These are phyloP conservation scores for Thecamonas trahens DNA, from an alignment of 78 protist species.

Conservation along the genomic window DNA sequence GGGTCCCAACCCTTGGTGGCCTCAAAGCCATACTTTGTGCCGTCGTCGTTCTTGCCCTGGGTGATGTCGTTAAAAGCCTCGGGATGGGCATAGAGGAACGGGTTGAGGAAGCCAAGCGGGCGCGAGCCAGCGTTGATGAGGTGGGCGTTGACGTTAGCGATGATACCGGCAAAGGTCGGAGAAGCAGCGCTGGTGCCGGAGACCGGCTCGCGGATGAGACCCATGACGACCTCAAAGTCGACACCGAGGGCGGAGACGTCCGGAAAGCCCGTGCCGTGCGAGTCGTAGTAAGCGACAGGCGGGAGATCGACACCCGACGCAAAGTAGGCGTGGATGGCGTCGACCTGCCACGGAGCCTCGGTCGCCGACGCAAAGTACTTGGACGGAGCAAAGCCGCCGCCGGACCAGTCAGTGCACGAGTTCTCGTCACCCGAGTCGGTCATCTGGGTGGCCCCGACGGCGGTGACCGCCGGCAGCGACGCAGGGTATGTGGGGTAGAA, in stretches of 20 bases:
- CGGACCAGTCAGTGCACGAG: not conserved
- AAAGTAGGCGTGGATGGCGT: slow-evolving; percentile 15
- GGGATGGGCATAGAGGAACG: slow-evolving; percentile 24
- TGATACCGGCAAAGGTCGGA: slow-evolving; percentile 7
- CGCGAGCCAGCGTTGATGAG: not conserved
- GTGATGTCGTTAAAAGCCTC: slow-evolving; percentile 25
- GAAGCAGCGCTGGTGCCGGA: slow-evolving; percentile 3
- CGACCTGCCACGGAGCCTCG: slow-evolving; percentile 11
- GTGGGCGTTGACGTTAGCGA: slow-evolving; percentile 10
- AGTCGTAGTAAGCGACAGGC: slow-evolving; percentile 3
- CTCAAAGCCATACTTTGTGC: slow-evolving; percentile 6
- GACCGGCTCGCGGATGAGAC: not conserved
- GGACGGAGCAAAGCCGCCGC: slow-evolving; percentile 36
- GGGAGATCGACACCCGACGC: not conserved
- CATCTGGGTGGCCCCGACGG: slow-evolving; percentile 17
- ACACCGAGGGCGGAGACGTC: slow-evolving; percentile 38
- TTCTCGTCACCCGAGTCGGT: slow-evolving; percentile 2
- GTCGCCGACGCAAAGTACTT: not conserved
- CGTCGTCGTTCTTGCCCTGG: slow-evolving; percentile 18
- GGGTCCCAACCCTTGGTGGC: slow-evolving; percentile 34
- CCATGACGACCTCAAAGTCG: not conserved
- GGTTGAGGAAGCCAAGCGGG: slow-evolving; percentile 32
- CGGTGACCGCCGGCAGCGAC: not conserved
- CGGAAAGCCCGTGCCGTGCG: slow-evolving; percentile 29
- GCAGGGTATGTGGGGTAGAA: slow-evolving; percentile 22